Percentiles rank a stretch among this genome's conserved stretches.
Evolutionary conservation across 257 asterid genomes (phyloP).

Genomic region (Jacaranda mimosifolia): DNA sequence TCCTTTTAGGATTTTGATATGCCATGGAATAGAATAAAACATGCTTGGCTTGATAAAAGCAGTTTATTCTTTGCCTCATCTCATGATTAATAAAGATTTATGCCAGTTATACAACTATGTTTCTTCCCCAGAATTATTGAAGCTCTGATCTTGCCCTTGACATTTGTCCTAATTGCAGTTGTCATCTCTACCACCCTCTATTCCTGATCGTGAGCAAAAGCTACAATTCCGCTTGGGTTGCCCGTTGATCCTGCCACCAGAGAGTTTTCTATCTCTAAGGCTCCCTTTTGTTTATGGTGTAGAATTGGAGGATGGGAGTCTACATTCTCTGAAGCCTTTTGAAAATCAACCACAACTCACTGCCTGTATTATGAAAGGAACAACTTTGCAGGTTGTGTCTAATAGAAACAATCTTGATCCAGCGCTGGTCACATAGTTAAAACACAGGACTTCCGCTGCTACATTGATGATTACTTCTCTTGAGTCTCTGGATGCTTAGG

Average conservation of each 20-base stretch:
- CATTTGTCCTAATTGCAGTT: slow-evolving; percentile 54
- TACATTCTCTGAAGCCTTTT: slow-evolving; percentile 74
- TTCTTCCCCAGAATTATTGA: slow-evolving; percentile 6
- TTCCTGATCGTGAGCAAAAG: slow-evolving; percentile 74
- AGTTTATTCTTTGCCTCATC: background rate
- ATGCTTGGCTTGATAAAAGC: no score
- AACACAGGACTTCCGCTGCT: slow-evolving; percentile 37
- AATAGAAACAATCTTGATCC: slow-evolving; percentile 54
- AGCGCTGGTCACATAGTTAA: slow-evolving; percentile 49
- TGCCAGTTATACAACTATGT: slow-evolving; percentile 11
- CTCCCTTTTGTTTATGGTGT: slow-evolving; percentile 92
- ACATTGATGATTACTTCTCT: slow-evolving; percentile 32
- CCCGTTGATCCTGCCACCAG: slow-evolving; percentile 90
- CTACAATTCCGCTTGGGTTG: slow-evolving; percentile 86
- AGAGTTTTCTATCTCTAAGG: slow-evolving; percentile 87
- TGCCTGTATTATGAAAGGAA: slow-evolving; percentile 78
- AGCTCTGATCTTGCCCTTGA: slow-evolving; percentile 23
- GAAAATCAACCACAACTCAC: slow-evolving; percentile 85
- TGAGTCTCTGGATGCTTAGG: slow-evolving; percentile 36
- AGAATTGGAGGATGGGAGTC: slow-evolving; percentile 75
- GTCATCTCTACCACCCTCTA: slow-evolving; percentile 77
- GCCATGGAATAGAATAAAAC: no score
- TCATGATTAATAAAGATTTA: slow-evolving; percentile 23
- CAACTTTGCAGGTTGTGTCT: slow-evolving; percentile 71
- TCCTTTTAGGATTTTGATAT: no score